Evolutionary conservation across 805 yeast genomes (phyloP).

Genomic region (Candida silvatica): DNA sequence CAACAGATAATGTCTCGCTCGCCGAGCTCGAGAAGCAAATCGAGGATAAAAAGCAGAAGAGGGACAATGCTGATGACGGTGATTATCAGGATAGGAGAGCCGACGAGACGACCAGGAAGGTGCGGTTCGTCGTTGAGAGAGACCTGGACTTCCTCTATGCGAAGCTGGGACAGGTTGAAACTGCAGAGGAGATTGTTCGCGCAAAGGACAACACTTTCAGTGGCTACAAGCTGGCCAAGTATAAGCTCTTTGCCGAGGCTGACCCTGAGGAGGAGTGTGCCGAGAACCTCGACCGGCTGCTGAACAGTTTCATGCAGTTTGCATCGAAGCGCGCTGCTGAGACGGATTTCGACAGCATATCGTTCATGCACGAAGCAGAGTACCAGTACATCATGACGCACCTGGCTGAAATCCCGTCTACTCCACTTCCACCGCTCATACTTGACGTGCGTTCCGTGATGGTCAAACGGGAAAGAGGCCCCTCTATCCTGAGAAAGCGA

Average conservation of each 20-base stretch:
- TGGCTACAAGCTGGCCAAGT: conserved; percentile 11
- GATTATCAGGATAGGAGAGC: too few species aligned
- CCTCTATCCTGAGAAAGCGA: conserved; percentile 1
- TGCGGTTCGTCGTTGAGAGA: conserved; percentile 5
- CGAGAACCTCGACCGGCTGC: conserved; percentile 9
- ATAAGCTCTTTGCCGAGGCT: conserved; percentile 5
- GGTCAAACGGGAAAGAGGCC: background rate
- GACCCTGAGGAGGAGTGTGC: conserved; percentile 3
- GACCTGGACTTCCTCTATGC: conserved; percentile 10
- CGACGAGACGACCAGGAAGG: too few species aligned
- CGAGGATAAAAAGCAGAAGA: conserved; percentile 1
- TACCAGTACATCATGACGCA: conserved; percentile 14
- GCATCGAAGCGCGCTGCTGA: conserved; percentile 11
- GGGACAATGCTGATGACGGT: too few species aligned
- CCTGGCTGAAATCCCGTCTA: conserved; percentile 5
- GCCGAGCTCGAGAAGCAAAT: conserved; percentile 2
- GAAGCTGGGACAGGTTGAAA: conserved; percentile 1
- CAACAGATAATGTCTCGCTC: conserved; percentile 3
- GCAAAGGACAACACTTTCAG: conserved; percentile 6
- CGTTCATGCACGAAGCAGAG: conserved; percentile 19
- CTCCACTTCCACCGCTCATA: conserved; percentile 11
- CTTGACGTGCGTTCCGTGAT: conserved; percentile 8
- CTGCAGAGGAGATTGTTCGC: conserved; percentile 1
- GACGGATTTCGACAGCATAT: conserved; percentile 5
- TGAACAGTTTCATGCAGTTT: conserved; percentile 14